Base-by-base conservation (phyloP, 179 eudicot genomes). In the Beta corolliflora region DNA sequence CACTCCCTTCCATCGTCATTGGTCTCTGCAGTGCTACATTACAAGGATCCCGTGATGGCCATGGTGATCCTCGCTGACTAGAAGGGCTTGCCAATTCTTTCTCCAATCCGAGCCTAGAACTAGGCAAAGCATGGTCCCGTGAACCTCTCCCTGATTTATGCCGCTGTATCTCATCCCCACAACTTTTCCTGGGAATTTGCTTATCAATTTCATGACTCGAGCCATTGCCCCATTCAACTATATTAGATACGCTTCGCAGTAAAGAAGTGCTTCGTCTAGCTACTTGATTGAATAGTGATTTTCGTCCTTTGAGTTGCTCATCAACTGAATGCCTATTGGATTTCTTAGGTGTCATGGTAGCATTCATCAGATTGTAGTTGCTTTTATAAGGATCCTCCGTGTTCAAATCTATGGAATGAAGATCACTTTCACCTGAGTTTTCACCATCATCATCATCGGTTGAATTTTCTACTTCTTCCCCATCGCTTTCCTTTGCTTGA, bases 331-430 rank as follows among this genome's bases (percentile, higher is more conserved):
- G 79, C 72, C 86, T 83, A 36, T 78, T 84, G 52, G 77, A 81
- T 63, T 82, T 73, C 59, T 61, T 82, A 66, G 80, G 85, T 53
- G 58, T 71, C 76, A 67, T 60, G 59, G 85, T 73, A 2, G 82
- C 70, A 67, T 56, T 79, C 55, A 83, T 53, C 84, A 80, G 65
- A 60, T 82, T 86, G 80, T 84, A 79, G 81, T 80, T 56, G 66
- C 23, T 87, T 68, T 81, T 88, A 64, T 80, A 73, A 10, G 69
- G 82, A 69, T 85, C 86, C 45, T 86, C 85, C 80, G 81, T 80
- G 79, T 88, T 90, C 76, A 93, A 77, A 68, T 90, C 98, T 65
- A 92, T 83, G 4, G 94, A 91, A 84, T 89, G 93, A 82, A 90
- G 93, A 83, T 93, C 98, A 80, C 95, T 91, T 75, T 89, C 94